These are phyloP conservation scores for Magnolia changhungtana DNA, from an alignment of 164 flowering plant species.

Conservation along the genomic window DNA sequence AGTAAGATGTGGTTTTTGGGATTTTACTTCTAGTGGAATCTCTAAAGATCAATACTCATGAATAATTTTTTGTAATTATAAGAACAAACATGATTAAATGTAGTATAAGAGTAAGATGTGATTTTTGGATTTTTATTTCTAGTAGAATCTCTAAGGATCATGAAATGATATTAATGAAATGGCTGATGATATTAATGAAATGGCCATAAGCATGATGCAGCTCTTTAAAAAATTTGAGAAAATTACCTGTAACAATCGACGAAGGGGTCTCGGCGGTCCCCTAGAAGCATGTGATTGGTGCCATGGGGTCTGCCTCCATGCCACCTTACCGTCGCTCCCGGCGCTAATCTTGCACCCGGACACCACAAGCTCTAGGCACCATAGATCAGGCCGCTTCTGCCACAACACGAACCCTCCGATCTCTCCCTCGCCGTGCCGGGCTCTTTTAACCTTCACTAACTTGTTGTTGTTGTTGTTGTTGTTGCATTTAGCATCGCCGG, in stretches of 20 bases:
- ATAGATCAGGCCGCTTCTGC: constrained; percentile 85
- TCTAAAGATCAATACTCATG: no score
- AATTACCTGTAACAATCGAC: constrained; percentile 80
- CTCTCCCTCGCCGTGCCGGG: constrained; percentile 49
- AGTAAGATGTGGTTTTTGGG: no score
- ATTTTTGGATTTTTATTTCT: no score
- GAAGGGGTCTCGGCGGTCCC: constrained; percentile 93
- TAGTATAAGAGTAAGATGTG: no score
- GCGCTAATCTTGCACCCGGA: constrained; percentile 90
- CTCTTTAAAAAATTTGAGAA: not conserved
- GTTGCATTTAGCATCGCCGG: constrained; percentile 31
- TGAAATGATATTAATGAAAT: no score
- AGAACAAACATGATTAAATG: no score
- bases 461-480: constrained; percentile 10
- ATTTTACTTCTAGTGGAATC: no score
- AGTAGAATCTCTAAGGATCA: no score
- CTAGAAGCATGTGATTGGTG: constrained; percentile 89
- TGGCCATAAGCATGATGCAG: no score
- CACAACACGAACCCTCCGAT: constrained; percentile 87
- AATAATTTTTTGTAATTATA: no score
- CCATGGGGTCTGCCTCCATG: constrained; percentile 98
- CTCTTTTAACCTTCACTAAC: constrained; percentile 37
- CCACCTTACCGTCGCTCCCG: constrained; percentile 88
- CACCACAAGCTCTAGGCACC: constrained; percentile 84
- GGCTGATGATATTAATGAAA: no score